Conservation (phyloP, 306 rosid genomes). For the Cicer judaicum region DNA sequence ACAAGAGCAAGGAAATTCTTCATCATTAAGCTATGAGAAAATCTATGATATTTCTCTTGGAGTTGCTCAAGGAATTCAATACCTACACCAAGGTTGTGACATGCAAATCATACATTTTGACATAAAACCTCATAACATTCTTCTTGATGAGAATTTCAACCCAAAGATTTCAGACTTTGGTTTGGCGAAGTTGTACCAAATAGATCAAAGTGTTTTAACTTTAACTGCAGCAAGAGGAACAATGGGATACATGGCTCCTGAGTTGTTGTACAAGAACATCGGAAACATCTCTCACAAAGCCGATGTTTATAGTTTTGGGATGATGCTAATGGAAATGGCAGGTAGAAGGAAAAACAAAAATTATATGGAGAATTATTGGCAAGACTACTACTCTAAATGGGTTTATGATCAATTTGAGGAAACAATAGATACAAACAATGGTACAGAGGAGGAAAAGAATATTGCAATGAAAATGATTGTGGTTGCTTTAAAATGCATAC, state of each 20-base stretch:
- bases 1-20: not conserved
- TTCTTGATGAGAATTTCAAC: conserved; percentile 29
- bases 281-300: conserved; percentile 15
- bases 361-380: conserved; percentile 16
- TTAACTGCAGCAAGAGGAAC: conserved; percentile 37
- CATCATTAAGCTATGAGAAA: not conserved
- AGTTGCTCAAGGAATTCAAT: conserved; percentile 34
- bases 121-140: conserved; percentile 30
- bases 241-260: conserved; percentile 33
- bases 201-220: conserved; percentile 23
- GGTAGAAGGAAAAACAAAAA: conserved; percentile 11
- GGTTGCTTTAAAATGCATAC: conserved; percentile 26
- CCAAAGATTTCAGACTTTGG: conserved; percentile 33
- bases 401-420: conserved; percentile 40
- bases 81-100: conserved; percentile 39
- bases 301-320: conserved; percentile 36
- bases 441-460: conserved; percentile 27
- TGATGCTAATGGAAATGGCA: conserved; percentile 29
- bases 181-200: conserved; percentile 5
- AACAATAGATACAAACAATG: conserved; percentile 11
- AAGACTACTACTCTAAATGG: conserved; percentile 16
- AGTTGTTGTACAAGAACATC: conserved; percentile 23
- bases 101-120: conserved; percentile 40
- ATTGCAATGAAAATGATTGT: conserved; percentile 33
- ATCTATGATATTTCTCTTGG: conserved; percentile 27